A percentile compares a stretch with the other conserved stretches of the same genome.
phyloP scores from a whole-genome alignment of 495 filamentous ascomycete species.

The Podospora bellae-mahoneyi region DNA sequence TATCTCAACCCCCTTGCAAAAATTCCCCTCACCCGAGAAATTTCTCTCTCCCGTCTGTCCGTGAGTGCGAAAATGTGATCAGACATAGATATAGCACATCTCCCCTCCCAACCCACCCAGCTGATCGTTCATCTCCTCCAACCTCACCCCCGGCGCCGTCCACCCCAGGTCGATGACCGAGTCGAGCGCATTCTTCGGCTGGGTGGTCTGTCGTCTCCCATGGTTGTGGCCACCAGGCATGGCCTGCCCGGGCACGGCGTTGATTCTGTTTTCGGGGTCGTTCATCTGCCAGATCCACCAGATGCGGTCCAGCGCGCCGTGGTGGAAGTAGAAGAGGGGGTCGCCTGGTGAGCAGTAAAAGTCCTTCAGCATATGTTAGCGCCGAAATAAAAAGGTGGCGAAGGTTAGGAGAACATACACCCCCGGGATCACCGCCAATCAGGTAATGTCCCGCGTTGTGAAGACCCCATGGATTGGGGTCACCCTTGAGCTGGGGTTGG shows the following conservation, averaged over 20 bases:
- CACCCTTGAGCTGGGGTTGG: conserved; percentile 43
- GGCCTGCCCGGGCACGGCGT: conserved; percentile 22
- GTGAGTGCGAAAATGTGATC: background rate
- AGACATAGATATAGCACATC: conserved; percentile 38
- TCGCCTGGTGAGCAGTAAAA: conserved; percentile 61
- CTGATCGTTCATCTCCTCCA: conserved; percentile 27
- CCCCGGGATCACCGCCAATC: conserved; percentile 55
- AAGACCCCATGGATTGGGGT: conserved; percentile 44
- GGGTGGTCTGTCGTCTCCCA: conserved; percentile 10
- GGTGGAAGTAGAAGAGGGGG: conserved; percentile 66
- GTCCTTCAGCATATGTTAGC: conserved; percentile 33
- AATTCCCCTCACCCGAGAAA: too few relatives aligned
- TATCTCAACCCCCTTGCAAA: background rate
- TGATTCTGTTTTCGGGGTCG: conserved; percentile 33
- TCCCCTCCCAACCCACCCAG: conserved; percentile 30
- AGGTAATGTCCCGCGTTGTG: conserved; percentile 62
- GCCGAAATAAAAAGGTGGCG: too few relatives aligned
- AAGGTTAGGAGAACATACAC: conserved; percentile 9
- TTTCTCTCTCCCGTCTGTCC: background rate
- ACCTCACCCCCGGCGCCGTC: conserved; percentile 30
- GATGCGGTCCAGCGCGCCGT: conserved; percentile 64
- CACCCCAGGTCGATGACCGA: conserved; percentile 33
- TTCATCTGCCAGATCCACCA: conserved; percentile 68
- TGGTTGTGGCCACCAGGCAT: conserved; percentile 14
- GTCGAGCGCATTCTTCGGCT: conserved; percentile 9